phyloP scores from a whole-genome alignment of 2,329 filamentous ascomycete genomes.

The Calonectria crousiana region DNA sequence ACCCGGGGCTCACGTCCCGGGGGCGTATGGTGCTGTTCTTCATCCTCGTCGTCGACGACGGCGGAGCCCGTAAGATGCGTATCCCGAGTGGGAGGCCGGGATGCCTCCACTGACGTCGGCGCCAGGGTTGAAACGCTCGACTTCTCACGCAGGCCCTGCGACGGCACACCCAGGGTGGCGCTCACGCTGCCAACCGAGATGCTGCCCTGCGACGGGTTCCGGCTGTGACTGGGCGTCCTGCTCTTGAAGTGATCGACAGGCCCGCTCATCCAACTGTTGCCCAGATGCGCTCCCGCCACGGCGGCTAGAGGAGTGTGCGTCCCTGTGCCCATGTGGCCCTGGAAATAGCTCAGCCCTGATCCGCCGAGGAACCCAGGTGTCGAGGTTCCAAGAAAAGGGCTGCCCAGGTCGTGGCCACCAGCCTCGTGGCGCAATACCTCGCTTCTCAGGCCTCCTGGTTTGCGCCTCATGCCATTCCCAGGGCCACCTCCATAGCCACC shows the following conservation, averaged over 20 bases:
- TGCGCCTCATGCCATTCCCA: slow-evolving; percentile 37
- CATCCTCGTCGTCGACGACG: slow-evolving; percentile 53
- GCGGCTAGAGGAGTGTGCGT: slow-evolving; percentile 84
- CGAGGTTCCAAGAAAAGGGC: slow-evolving; percentile 70
- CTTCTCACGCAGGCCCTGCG: slow-evolving; percentile 66
- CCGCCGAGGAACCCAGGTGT: slow-evolving; percentile 77
- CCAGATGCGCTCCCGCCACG: slow-evolving; percentile 74
- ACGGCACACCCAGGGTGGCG: slow-evolving; percentile 52
- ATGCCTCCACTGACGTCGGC: slow-evolving; percentile 64
- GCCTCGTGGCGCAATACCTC: slow-evolving; percentile 50
- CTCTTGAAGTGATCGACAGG: slow-evolving; percentile 28
- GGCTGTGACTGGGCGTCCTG: slow-evolving; percentile 51
- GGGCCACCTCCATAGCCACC: slow-evolving; percentile 18
- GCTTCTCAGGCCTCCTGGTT: slow-evolving; percentile 44
- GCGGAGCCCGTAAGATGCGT: slow-evolving; percentile 53
- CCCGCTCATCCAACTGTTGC: slow-evolving; percentile 52
- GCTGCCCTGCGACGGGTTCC: slow-evolving; percentile 61
- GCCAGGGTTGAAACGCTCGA: slow-evolving; percentile 73
- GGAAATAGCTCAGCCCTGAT: slow-evolving; percentile 85
- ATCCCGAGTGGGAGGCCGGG: slow-evolving; percentile 70
- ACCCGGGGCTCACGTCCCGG: slow-evolving; percentile 77
- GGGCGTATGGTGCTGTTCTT: slow-evolving; percentile 28
- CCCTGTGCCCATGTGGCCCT: slow-evolving; percentile 81
- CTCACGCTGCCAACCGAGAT: slow-evolving; percentile 59
- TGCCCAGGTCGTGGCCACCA: slow-evolving; percentile 59